Base-by-base conservation (phyloP, 2,329 filamentous ascomycete species). In the Domatiomyces catenatus region DNA sequence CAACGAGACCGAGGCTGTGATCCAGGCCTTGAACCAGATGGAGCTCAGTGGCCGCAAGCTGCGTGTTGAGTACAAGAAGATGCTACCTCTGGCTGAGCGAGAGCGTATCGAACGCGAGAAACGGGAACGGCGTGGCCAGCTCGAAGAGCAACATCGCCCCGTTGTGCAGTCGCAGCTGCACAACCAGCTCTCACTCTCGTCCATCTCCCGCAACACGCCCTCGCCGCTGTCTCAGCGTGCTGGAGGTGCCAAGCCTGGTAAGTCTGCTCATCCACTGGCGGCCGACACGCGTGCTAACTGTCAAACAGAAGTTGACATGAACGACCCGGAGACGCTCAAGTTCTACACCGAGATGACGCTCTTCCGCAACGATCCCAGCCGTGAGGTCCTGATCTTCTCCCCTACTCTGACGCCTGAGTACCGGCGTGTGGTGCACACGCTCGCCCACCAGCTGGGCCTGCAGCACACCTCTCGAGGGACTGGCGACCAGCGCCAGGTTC, bases 31-130 rank as follows among this genome's bases (percentile, higher is more conserved):
- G 76, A 98, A 98, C 64, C 88, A 94, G 60, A 84, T 95, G 67
- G 92, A 96, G 63, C 79, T 98, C 7, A 88, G 94, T 64, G 92
- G 92, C 45, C 79, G 92, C 54, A 96, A 96, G 70, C 72, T 98
- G 58, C 79, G 92, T 47, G 92, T 98, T 22, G 92, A 98, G 68
- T 98, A 96, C 72, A 98, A 98, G 75, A 96, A 96, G 72, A 96
- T 98, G 92, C 77, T 98, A 4, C 92, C 92, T 0, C 79, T 93
- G 57, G 86, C 89, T 28, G 92, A 96, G 68, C 80, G 92, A 48
- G 92, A 98, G 68, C 80, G 92, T 42, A 96, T 98, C 59, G 92
- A 98, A 67, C 79, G 92, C 5, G 92, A 96, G 69, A 98, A 96
- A 79, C 79, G 92, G 52, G 90, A 96, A 71, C 85, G 92, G 60